Evolutionary conservation across 345 rosid species (phyloP).

Genomic region (Bretschneidera sinensis): DNA sequence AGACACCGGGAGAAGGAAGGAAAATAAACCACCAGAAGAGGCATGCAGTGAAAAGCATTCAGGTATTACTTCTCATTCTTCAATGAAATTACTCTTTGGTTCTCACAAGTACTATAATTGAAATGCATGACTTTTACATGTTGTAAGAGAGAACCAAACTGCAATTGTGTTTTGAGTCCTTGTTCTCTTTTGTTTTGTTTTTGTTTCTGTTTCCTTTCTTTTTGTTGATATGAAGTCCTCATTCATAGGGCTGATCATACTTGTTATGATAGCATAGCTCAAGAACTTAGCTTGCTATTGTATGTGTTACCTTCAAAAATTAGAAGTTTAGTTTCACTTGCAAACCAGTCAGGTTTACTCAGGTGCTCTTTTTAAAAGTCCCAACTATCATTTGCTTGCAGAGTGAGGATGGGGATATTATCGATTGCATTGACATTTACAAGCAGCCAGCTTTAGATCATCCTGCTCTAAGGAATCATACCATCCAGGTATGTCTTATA

Average conservation of each 20-base stretch:
- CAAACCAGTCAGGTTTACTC: background rate
- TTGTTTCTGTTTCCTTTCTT: too few species aligned
- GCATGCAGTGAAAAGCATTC: slow-evolving; percentile 31
- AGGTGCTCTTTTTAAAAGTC: background rate
- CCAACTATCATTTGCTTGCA: slow-evolving; percentile 6
- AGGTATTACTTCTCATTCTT: slow-evolving; percentile 19
- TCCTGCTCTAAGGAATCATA: slow-evolving; percentile 41
- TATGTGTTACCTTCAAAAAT: too few species aligned
- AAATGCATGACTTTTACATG: background rate
- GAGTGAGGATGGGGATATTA: slow-evolving; percentile 53
- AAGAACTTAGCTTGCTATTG: too few species aligned
- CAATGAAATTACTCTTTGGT: background rate
- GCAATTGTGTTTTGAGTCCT: background rate
- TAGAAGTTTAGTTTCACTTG: too few species aligned
- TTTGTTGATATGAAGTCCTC: background rate
- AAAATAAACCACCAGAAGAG: slow-evolving; percentile 1
- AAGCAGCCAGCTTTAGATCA: slow-evolving; percentile 49
- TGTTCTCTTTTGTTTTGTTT: too few species aligned
- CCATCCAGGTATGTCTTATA: slow-evolving; percentile 34
- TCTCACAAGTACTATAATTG: background rate
- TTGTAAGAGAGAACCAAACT: too few species aligned
- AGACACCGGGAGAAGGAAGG: background rate
- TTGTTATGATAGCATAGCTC: too few species aligned
- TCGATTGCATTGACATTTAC: slow-evolving; percentile 47
- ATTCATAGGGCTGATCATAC: background rate